These are phyloP conservation scores for Globisporangium splendens DNA, from an alignment of 352 stramenopile genomes.

Conservation along the genomic window DNA sequence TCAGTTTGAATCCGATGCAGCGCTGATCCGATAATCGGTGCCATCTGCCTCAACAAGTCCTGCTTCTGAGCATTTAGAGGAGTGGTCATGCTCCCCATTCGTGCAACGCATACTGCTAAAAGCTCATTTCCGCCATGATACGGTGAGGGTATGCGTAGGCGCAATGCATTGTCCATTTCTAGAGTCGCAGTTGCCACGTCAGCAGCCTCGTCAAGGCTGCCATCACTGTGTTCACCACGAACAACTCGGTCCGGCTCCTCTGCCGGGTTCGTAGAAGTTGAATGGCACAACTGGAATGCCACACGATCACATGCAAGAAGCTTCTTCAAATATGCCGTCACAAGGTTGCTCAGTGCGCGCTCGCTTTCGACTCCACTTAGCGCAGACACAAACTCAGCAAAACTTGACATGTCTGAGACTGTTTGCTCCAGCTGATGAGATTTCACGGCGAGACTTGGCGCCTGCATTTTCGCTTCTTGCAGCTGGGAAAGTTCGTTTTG, in stretches of 20 bases:
- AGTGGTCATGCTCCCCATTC: not conserved
- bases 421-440: not conserved
- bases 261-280: not conserved
- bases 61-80: slow-evolving; percentile 2
- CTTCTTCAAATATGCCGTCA: slow-evolving; percentile 7
- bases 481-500: not conserved
- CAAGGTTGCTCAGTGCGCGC: slow-evolving; percentile 2
- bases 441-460: not conserved
- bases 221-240: not conserved
- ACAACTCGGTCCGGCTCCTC: not conserved
- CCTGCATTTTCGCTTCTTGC: not conserved
- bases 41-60: slow-evolving; percentile 7
- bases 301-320: slow-evolving; percentile 9
- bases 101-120: slow-evolving; percentile 3
- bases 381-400: slow-evolving; percentile 5
- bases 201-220: not conserved
- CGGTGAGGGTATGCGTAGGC: slow-evolving; percentile 9
- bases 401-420: not conserved
- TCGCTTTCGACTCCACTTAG: not conserved
- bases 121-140: not conserved
- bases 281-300: not conserved
- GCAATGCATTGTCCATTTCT: slow-evolving; percentile 16
- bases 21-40: slow-evolving; percentile 3
- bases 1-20: slow-evolving; percentile 5
- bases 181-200: not conserved